A percentile compares a stretch with the other conserved stretches of the same genome.
phyloP scores from a whole-genome alignment of 495 filamentous ascomycete species.

The Penicillium diatomitis region DNA sequence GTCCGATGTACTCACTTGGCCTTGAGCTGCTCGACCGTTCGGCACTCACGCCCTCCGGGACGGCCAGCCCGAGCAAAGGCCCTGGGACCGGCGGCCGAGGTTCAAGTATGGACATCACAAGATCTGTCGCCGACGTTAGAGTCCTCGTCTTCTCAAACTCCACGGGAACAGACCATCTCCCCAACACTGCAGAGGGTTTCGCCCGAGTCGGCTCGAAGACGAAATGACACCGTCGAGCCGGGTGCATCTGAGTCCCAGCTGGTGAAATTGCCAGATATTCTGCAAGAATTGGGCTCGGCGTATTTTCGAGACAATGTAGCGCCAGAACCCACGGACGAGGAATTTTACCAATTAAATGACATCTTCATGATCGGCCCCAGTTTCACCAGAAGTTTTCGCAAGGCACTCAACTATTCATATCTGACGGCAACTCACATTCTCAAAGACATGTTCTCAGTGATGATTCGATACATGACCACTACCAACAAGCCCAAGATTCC shows the following conservation, averaged over 20 bases:
- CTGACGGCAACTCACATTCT: background rate
- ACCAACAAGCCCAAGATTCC: background rate
- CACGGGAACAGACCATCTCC: background rate
- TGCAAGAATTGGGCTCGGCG: background rate
- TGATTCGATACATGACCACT: background rate
- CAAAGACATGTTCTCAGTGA: background rate
- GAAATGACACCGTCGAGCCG: no score
- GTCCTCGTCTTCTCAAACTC: background rate
- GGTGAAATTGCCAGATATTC: background rate
- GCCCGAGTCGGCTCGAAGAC: background rate
- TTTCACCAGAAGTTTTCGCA: background rate
- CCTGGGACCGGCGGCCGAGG: background rate
- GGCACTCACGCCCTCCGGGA: background rate
- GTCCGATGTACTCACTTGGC: background rate
- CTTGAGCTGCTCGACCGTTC: background rate
- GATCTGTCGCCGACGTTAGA: background rate
- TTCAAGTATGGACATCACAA: background rate
- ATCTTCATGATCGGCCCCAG: slow-evolving; percentile 3
- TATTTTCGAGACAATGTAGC: background rate
- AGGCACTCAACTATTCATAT: background rate
- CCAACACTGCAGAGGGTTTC: background rate
- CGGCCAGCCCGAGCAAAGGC: background rate
- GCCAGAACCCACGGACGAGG: background rate
- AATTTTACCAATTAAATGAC: background rate
- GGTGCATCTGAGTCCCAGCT: no score